These are phyloP conservation scores for Talaromyces atroroseus DNA, from an alignment of 2,329 filamentous ascomycete genomes.

Conservation along the genomic window DNA sequence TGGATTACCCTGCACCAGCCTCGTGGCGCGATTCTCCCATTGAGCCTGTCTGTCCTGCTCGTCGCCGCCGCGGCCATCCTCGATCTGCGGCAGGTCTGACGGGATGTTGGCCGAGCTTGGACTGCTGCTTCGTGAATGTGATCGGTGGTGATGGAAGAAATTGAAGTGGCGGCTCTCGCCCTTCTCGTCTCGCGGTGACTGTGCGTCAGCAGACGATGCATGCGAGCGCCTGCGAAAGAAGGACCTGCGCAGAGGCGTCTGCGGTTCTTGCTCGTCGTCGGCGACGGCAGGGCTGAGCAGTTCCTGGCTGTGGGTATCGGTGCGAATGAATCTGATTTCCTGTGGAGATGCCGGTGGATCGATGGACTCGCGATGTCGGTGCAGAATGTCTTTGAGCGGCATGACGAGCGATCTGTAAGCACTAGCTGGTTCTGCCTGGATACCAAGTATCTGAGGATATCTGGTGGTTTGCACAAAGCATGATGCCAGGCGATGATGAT, in stretches of 20 bases:
- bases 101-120: conserved; percentile 65
- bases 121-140: conserved; percentile 29
- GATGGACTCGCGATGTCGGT: conserved; percentile 46
- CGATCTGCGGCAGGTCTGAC: conserved; percentile 69
- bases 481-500: too few relatives aligned
- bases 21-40: conserved; percentile 93
- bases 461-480: neutral
- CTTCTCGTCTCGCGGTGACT: conserved; percentile 13
- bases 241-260: conserved; percentile 28
- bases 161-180: conserved; percentile 30
- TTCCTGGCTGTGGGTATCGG: conserved; percentile 76
- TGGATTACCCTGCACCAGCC: conserved; percentile 62
- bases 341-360: conserved; percentile 38
- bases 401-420: conserved; percentile 44
- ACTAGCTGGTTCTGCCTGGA: neutral
- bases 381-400: conserved; percentile 57
- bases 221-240: conserved; percentile 29
- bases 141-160: conserved; percentile 21
- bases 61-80: conserved; percentile 41
- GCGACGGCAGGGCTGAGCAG: conserved; percentile 65
- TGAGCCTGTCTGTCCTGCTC: conserved; percentile 59
- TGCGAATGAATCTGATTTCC: conserved; percentile 71
- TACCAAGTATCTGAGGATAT: neutral
- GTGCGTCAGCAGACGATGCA: neutral
- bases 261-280: conserved; percentile 19